Base-by-base conservation (phyloP, 2,329 filamentous ascomycete genomes). In the Sclerotinia minor region DNA sequence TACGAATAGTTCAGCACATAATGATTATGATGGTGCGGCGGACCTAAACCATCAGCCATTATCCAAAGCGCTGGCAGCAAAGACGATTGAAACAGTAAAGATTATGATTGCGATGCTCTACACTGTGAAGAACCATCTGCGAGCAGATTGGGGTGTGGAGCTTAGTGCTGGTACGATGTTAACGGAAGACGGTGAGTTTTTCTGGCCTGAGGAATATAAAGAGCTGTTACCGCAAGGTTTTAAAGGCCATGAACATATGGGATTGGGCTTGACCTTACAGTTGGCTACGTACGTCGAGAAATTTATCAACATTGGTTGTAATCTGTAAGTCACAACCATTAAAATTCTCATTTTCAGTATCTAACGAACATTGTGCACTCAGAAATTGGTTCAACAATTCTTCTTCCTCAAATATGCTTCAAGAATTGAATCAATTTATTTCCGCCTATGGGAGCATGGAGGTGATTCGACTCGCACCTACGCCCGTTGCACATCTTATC, bases 401-500 rank as follows among this genome's bases (percentile, higher is more conserved):
- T 1, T 83, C 85, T 29, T 84, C 85, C 0, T 82, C 81, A 55
- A 82, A 86, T 68, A 81, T 89, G 79, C 84, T 83, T 17, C 1
- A 38, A 38, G 84, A 88, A 71, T 74, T 89, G 32, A 87, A 87
- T 73, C 76, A 77, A 0, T 76, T 89, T 24, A 81, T 84, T 21
- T 82, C 85, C 69, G 84, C 85, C 0, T 89, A 87, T 75, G 86
- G 86, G 2, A 81, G 78, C 65, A 87, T 89, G 85, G 87, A 89
- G 77, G 88, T 86, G 0, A 89, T 89, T 53, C 82, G 85, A 68
- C 77, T 85, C n/a, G 89, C 87, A 0, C 86, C 86, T 0, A 83
- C 89, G 26, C 87, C 87, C 1, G 83, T 89, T 9, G 87, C 87
- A 6, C 86, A 89, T 74, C 73, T 89, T 69, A 89, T 89, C 69